Evolutionary conservation across 75 land plant genomes (phyloP), one percentile per base, ranked within the genome.

Genomic region (Isoetes taiwanensis): DNA sequence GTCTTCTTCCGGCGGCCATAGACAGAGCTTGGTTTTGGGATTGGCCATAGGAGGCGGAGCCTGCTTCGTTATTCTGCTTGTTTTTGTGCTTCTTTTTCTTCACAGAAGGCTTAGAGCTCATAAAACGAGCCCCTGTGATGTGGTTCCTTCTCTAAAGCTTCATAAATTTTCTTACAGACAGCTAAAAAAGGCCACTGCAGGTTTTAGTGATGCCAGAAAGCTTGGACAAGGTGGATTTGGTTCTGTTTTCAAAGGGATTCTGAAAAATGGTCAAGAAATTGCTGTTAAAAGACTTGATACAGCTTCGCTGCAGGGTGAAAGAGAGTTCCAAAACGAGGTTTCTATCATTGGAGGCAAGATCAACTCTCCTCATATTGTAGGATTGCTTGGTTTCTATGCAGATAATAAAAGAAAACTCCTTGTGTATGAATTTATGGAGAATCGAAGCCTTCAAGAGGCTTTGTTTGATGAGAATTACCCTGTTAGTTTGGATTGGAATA

Each of bases 201-300:
- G 68, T 28, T 93, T 93, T 64, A 64, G 68, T 28, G 66, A 70
- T 3, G 43, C 73, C 26, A 43, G 42, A 30, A 78, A 73, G 62
- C 76, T 94, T 25, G 96, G 99, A 10, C 99, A 84, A 40, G 99
- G 98, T 8, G 99, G 86, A 3, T 88, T 88, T 40, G 99, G 96
- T 11, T 58, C 81, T 3, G 99, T 88, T 30, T 85, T 30, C 77
- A 65, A 58, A n/a, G 90, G 78, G 26, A 19, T 33, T 4, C 84
- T 83, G 21, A 63, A 19, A 0, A 31, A 61, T 37, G 70, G 71
- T 17, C 26, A 64, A 30, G 41, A 63, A 6, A 41, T 88, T 31
- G 99, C 99, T 21, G 90, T 94, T 14, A 88, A 94, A 69, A 70
- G 70, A 17, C 77, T 94, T 64, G 96, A 88, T 56, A 52, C 79